Evolutionary conservation across 108 stramenopile genomes (phyloP), one percentile per base, ranked within the genome.

Genomic region (Cyclotella sp.): DNA sequence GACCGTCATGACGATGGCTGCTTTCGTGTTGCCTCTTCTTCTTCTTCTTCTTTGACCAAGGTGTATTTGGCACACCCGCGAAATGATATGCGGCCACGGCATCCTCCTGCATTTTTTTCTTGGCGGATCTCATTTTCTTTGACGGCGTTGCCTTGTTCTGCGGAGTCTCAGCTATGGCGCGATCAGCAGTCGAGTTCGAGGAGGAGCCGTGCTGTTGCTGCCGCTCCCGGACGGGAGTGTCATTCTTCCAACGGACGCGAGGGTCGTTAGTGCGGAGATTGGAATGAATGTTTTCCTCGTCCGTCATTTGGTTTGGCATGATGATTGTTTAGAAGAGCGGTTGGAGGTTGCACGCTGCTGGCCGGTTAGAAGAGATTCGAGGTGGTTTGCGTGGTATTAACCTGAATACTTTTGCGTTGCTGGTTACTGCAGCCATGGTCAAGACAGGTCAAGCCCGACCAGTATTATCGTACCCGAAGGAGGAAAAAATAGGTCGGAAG

Each of bases 31-130:
- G 42, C 28, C 30, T 42, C 69, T 1, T 29, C 16, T 14, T 27
- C 42, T 54, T 30, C 41, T 63, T 49, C 58, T 59, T 68, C n/a
- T 64, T 52, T 0, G 66, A 68, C 42, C 39, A 77, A 30, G 77
- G 77, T 46, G 77, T 77, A 67, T 58, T 44, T 16, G 54, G 63
- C 43, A 76, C 24, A 14, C 61, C 77, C 4, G 30, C 51, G 46
- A 70, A 77, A 43, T 70, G 67, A 64, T 70, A 77, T 0, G 49
- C 67, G 15, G 58, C 47, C n/a, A 77, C 58, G 60, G 61, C 58
- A 64, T 77, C 47, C 2, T 64, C 22, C 19, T 65, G 12, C 22
- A 47, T 24, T 12, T 65, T 45, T 12, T 65, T 45, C 22, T 47
- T 65, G 64, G 45, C 26, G 21, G 64, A 45, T 1, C 45, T 47